Evolutionary conservation across 2,329 filamentous ascomycete genomes (phyloP), one percentile per base, ranked within the genome.

Genomic region (Aspergillus sp.): DNA sequence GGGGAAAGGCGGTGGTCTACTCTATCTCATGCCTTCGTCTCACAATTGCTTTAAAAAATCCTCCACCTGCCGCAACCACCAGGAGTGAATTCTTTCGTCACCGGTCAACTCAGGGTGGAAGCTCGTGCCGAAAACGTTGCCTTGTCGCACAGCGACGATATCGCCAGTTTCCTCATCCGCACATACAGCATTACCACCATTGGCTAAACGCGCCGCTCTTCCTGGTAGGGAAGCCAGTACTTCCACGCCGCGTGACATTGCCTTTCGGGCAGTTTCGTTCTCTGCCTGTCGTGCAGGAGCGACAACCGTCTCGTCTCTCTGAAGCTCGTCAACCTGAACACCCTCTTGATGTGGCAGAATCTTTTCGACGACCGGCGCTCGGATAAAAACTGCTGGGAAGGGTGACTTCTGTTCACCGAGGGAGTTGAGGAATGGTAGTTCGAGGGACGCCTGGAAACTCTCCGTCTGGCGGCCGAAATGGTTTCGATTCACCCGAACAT

Each of bases 381-480:
- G 85, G 68, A 99, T 99, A 74, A 99, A 99, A 33, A 98, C 89
- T 1, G 88, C 91, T 2, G 86, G 85, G 70, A 96, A 98, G 0
- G 84, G 82, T 12, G 63, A 46, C 50, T 71, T 66, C 14, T 70
- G 66, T 62, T 39, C 59, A 31, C 51, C 61, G 23, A 65, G 45
- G 56, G 64, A 44, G 9, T 64, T 64, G 5, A 96, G 77, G 67
- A 96, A 96, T 0, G 88, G 86, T 23, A 97, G 78, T 14, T 88
- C 76, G 33, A 97, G 74, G 47, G 86, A 83, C 0, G 89, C 87
- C 68, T 95, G 87, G 74, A 98, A 98, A 70, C 90, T 96, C 76
- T 98, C 91, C 14, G 90, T 88, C 76, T 99, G 95, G 55, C 93
- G 85, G 3, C 95, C 95, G 70, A 97, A 99, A 74, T 97, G 91